phyloP scores from a whole-genome alignment of 2,329 filamentous ascomycete genomes.

The Fusarium lateritium region DNA sequence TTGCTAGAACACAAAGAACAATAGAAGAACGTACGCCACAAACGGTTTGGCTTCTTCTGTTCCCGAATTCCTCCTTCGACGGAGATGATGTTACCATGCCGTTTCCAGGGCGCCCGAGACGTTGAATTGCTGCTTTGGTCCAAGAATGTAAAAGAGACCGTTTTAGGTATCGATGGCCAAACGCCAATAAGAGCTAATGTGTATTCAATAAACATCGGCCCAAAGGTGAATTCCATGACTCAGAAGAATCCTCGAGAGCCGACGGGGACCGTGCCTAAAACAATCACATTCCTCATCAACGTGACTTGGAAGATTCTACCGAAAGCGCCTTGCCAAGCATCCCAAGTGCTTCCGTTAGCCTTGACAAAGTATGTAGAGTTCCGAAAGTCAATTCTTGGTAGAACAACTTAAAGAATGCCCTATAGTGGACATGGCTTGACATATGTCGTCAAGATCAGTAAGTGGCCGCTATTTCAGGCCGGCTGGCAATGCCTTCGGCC shows the following conservation, averaged over 20 bases:
- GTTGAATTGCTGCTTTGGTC: background rate
- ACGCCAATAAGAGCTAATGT: slow-evolving; percentile 7
- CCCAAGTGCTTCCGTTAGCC: background rate
- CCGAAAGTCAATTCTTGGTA: background rate
- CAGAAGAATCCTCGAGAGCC: background rate
- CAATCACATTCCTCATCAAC: slow-evolving; percentile 15
- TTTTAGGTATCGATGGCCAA: slow-evolving; percentile 6
- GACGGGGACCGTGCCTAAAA: background rate
- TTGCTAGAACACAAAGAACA: slow-evolving; percentile 12
- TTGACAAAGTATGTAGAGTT: background rate
- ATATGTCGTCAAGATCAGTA: slow-evolving; percentile 14
- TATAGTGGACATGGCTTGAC: background rate
- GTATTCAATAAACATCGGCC: slow-evolving; percentile 1
- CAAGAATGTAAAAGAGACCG: slow-evolving; percentile 13
- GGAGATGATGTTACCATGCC: slow-evolving; percentile 4
- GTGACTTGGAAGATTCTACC: background rate
- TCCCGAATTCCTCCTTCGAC: slow-evolving; percentile 24
- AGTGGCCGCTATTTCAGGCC: slow-evolving; percentile 18
- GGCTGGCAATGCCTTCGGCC: slow-evolving; percentile 20
- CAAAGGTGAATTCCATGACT: background rate
- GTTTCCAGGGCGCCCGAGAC: background rate
- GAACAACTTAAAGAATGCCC: slow-evolving; percentile 16
- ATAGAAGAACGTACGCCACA: slow-evolving; percentile 24
- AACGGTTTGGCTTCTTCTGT: slow-evolving; percentile 19
- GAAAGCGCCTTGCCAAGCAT: slow-evolving; percentile 12